Base-by-base conservation (phyloP, 169 alveolate species). In the Eimeria zaria region DNA sequence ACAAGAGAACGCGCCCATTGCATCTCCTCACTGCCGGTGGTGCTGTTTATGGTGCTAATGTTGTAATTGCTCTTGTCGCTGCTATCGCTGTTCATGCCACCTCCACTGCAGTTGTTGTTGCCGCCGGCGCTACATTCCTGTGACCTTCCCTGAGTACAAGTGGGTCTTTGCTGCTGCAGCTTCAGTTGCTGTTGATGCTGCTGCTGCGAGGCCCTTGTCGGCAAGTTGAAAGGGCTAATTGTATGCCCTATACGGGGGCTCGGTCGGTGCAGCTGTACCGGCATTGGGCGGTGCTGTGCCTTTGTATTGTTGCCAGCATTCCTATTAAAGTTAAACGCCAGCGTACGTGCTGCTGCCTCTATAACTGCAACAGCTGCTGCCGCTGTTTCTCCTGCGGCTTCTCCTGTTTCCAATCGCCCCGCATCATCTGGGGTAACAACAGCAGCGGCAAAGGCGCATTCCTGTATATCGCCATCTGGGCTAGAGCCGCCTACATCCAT, bases 231-330 rank as follows among this genome's bases (percentile, higher is more conserved):
- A 5, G 96, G 69, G 44, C 88, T 76, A 6, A 78, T 62, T 27
- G 96, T 91, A 46, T 91, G 96, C 2, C 96, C 96, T 18, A 91
- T 36, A 48, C 88, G 96, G 22, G 91, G 91, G 55, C 64, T 60
- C 3, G 87, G 87, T 6, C 6, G 24, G 73, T 69, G 95, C 73
- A 89, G 85, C 58, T 41, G 95, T 36, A 33, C 30, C 2, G 74
- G 55, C 6, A 24, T 24, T 6, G 44, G 73, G 41, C 48, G 12
- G 51, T 36, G 53, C 48, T 41, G 36, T 30, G 58, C 39, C 33
- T 12, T 39, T 33, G 55, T 30, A 22, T 48, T 58, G 78, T n/a
- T 22, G 1, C 36, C 44, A 2, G 14, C 18, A 58, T 16, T 33
- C 1, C 55, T 58, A 5, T 18, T 51, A 30, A 18, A 12, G 41